phyloP scores from a whole-genome alignment of 305 asterid species.

The Solanum hybrid region DNA sequence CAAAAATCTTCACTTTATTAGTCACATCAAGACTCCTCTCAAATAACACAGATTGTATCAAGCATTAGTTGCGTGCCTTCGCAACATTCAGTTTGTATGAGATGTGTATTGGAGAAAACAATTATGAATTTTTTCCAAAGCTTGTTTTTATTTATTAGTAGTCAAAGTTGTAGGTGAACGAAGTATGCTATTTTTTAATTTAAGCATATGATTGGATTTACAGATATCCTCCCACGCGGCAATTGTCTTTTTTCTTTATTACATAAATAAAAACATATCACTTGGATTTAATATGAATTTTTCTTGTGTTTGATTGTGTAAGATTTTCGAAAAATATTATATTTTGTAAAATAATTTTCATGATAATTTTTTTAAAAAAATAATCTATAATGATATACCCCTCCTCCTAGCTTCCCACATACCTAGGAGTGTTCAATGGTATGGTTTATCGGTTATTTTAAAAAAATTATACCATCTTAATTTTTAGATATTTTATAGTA shows the following conservation, averaged over 20 bases:
- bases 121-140: too few species aligned
- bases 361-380: background rate
- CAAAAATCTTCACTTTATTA: background rate
- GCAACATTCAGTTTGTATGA: background rate
- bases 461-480: too few species aligned
- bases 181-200: background rate
- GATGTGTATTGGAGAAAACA: background rate
- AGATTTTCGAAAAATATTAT: background rate
- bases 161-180: background rate
- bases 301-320: background rate
- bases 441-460: too few species aligned
- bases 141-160: background rate
- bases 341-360: background rate
- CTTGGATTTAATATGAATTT: background rate
- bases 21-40: fast-evolving
- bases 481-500: too few species aligned
- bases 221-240: background rate
- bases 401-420: background rate
- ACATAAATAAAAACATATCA: background rate
- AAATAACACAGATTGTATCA: background rate
- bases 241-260: background rate
- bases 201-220: background rate
- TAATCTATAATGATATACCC: background rate
- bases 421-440: too few species aligned
- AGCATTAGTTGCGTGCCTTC: background rate